phyloP scores from a whole-genome alignment of 2,329 filamentous ascomycete genomes.

The Parastagonospora nodorum region DNA sequence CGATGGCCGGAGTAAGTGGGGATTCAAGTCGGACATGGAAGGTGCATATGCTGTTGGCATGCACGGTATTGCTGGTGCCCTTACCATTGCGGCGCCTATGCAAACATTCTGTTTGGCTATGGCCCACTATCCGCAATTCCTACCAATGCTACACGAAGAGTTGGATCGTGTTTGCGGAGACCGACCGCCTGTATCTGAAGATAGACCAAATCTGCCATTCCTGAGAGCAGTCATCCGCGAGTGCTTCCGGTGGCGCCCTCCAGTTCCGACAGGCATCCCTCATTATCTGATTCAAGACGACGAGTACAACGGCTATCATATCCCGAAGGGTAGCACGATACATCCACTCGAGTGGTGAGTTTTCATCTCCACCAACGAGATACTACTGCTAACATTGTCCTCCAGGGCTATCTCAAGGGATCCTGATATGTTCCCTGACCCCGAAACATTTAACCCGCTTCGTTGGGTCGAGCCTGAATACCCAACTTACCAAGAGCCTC shows the following conservation, averaged over 20 bases:
- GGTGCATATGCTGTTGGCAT: slow-evolving; percentile 54
- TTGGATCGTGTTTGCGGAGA: slow-evolving; percentile 48
- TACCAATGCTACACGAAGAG: slow-evolving; percentile 49
- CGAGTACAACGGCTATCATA: slow-evolving; percentile 61
- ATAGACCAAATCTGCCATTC: slow-evolving; percentile 47
- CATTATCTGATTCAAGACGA: slow-evolving; percentile 62
- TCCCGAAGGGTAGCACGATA: slow-evolving; percentile 59
- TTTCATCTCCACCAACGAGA: neutral
- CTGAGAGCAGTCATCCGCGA: slow-evolving; percentile 47
- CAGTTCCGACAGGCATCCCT: slow-evolving; percentile 55
- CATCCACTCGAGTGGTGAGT: slow-evolving; percentile 52
- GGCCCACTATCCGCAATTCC: slow-evolving; percentile 51
- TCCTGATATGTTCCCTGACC: slow-evolving; percentile 62
- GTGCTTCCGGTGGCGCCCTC: slow-evolving; percentile 52
- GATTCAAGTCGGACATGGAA: slow-evolving; percentile 51
- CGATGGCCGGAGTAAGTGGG: slow-evolving; percentile 46
- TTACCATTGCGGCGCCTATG: slow-evolving; percentile 55
- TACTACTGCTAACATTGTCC: slow-evolving; percentile 13
- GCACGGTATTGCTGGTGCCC: slow-evolving; percentile 54
- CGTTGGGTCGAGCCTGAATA: slow-evolving; percentile 64
- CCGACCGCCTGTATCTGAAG: slow-evolving; percentile 42
- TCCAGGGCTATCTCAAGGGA: slow-evolving; percentile 59
- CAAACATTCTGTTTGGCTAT: slow-evolving; percentile 55
- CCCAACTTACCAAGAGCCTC: slow-evolving; percentile 59
- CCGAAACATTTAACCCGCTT: slow-evolving; percentile 67